Evolutionary conservation across 1,284 basidiomycete species (phyloP).

Genomic region (Volvariella surrecta): DNA sequence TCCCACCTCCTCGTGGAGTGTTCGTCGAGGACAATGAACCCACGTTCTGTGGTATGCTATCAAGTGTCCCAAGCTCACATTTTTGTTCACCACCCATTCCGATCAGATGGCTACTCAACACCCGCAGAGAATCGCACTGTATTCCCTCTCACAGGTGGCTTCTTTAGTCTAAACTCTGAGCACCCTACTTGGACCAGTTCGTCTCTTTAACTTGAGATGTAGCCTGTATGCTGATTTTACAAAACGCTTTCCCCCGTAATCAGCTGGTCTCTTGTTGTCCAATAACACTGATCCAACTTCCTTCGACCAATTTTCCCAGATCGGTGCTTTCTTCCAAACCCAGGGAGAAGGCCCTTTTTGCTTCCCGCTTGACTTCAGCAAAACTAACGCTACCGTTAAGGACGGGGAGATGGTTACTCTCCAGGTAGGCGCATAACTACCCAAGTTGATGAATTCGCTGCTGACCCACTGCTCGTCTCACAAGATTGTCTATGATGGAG

Average conservation of each 20-base stretch:
- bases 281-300: slow-evolving; percentile 45
- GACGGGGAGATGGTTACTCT: slow-evolving; percentile 53
- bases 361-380: slow-evolving; percentile 49
- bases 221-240: neutral
- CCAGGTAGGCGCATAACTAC: slow-evolving; percentile 27
- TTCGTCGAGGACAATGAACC: slow-evolving; percentile 45
- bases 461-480: neutral
- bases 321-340: slow-evolving; percentile 43
- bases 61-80: no score
- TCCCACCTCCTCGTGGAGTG: slow-evolving; percentile 44
- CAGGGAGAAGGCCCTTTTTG: slow-evolving; percentile 50
- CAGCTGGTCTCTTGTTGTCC: slow-evolving; percentile 50
- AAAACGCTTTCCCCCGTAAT: slow-evolving; percentile 1
- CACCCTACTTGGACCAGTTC: slow-evolving; percentile 49
- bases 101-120: slow-evolving; percentile 41
- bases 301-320: slow-evolving; percentile 51
- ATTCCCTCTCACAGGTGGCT: slow-evolving; percentile 54
- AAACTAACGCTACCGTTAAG: slow-evolving; percentile 37
- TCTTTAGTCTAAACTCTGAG: slow-evolving; percentile 49
- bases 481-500: slow-evolving; percentile 50
- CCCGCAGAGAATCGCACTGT: slow-evolving; percentile 39
- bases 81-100: neutral
- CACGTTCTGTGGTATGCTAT: slow-evolving; percentile 40
- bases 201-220: slow-evolving; percentile 8
- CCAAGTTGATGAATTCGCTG: neutral